Conservation (phyloP, 352 stramenopile genomes). For the Globisporangium acanthophoron region DNA sequence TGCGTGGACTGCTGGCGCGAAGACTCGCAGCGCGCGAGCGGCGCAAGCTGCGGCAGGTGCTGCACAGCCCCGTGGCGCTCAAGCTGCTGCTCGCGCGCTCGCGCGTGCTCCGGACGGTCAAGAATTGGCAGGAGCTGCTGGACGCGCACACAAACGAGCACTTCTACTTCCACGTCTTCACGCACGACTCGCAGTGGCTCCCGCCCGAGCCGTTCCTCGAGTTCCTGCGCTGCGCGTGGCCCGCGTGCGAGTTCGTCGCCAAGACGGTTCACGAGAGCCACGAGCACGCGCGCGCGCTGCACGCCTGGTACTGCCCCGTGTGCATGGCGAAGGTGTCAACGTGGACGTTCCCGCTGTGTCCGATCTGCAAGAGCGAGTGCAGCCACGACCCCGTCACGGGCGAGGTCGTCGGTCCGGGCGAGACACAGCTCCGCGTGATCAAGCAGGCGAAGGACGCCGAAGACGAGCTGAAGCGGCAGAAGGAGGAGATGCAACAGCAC, state of each 20-base stretch:
- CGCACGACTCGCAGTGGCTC: constrained; percentile 74
- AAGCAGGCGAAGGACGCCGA: constrained; percentile 38
- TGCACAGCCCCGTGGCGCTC: constrained; percentile 58
- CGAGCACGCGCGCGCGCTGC: constrained; percentile 55
- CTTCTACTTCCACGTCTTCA: constrained; percentile 82
- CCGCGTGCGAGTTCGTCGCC: constrained; percentile 43
- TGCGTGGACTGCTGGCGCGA: constrained; percentile 46
- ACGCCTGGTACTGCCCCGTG: constrained; percentile 79
- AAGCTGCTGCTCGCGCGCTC: constrained; percentile 66
- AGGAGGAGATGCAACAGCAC: constrained; percentile 55
- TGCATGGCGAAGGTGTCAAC: constrained; percentile 62
- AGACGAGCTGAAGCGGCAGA: constrained; percentile 34
- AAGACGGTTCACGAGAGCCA: constrained; percentile 71
- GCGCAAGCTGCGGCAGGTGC: constrained; percentile 48
- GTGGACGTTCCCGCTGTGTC: constrained; percentile 59
- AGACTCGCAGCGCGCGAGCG: constrained; percentile 35
- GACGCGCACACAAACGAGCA: constrained; percentile 83
- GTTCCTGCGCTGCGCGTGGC: constrained; percentile 65
- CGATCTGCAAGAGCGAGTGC: constrained; percentile 56
- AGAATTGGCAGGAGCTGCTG: constrained; percentile 71
- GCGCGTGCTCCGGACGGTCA: constrained; percentile 51
- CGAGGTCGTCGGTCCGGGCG: constrained; percentile 53
- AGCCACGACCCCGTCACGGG: constrained; percentile 47
- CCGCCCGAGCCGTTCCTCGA: constrained; percentile 55
- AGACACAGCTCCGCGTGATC: constrained; percentile 43